Evolutionary conservation across 371 early-diverging fungal species (phyloP).

Genomic region (Mortierella sp.): DNA sequence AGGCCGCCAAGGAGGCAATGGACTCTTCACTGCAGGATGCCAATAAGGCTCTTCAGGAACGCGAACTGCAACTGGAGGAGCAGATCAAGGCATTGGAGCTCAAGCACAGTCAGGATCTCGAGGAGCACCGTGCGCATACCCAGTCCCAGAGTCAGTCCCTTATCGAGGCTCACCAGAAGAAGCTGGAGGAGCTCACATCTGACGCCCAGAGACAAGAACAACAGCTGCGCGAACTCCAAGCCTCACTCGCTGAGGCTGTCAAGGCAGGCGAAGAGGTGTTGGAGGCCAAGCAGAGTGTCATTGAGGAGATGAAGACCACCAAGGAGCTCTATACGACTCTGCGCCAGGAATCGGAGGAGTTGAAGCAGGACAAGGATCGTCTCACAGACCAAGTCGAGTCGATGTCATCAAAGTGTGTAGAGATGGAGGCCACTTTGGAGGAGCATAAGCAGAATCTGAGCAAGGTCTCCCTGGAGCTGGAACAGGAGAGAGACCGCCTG

Average conservation of each 20-base stretch:
- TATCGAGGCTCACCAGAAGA: slow-evolving; percentile 24
- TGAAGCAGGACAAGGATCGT: slow-evolving; percentile 21
- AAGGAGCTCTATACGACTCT: slow-evolving; percentile 16
- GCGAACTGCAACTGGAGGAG: slow-evolving; percentile 22
- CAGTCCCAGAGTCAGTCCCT: slow-evolving; percentile 23
- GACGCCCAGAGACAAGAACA: slow-evolving; percentile 27
- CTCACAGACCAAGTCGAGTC: background rate
- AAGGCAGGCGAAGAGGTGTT: slow-evolving; percentile 17
- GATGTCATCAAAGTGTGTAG: background rate
- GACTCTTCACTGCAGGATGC: slow-evolving; percentile 24
- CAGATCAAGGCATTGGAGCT: slow-evolving; percentile 15
- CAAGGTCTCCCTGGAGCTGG: slow-evolving; percentile 12
- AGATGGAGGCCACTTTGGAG: slow-evolving; percentile 12
- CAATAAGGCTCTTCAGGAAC: slow-evolving; percentile 19
- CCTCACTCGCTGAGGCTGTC: slow-evolving; percentile 21
- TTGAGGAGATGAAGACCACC: slow-evolving; percentile 20
- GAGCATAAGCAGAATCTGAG: slow-evolving; percentile 16
- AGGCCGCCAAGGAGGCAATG: slow-evolving; percentile 16
- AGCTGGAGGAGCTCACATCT: slow-evolving; percentile 17
- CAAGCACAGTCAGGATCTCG: slow-evolving; percentile 17
- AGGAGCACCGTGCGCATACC: slow-evolving; percentile 11
- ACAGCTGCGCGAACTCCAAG: slow-evolving; percentile 17
- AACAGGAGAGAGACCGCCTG: slow-evolving; percentile 17
- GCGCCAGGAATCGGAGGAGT: slow-evolving; percentile 9
- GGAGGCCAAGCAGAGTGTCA: slow-evolving; percentile 12